phyloP scores from a whole-genome alignment of 1,139 yeast species.

The Protomyces arabidopsidicola region DNA sequence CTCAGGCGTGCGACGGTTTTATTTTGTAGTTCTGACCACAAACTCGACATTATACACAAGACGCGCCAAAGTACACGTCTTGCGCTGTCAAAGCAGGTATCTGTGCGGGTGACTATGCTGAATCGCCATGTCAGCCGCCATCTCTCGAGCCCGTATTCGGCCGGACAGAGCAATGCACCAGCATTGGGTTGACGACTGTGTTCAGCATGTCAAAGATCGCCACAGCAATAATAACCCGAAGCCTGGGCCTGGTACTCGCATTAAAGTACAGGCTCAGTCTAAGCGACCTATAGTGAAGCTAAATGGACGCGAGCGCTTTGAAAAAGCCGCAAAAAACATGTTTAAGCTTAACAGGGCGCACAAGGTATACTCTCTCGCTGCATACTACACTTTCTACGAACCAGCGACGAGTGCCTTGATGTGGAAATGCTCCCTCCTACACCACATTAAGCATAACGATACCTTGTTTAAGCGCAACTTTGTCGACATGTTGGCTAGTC shows the following conservation, averaged over 20 bases:
- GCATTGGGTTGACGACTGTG: not conserved
- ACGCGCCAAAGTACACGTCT: too few species aligned
- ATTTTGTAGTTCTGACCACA: too few species aligned
- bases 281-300: too few species aligned
- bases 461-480: not conserved
- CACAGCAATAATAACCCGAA: too few species aligned
- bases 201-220: not conserved
- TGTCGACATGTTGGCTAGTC: not conserved
- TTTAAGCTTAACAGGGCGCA: not conserved
- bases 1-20: too few species aligned
- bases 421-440: not conserved
- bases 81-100: too few species aligned
- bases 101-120: too few species aligned
- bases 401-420: not conserved
- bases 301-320: not conserved
- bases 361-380: not conserved
- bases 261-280: too few species aligned
- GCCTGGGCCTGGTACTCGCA: too few species aligned
- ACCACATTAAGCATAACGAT: not conserved
- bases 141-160: too few species aligned
- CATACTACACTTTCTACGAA: not conserved
- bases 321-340: not conserved
- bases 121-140: too few species aligned
- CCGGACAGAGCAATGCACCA: not conserved
- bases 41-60: too few species aligned